Conservation (phyloP, 2,329 filamentous ascomycete genomes). For the Fusarium falciforme region DNA sequence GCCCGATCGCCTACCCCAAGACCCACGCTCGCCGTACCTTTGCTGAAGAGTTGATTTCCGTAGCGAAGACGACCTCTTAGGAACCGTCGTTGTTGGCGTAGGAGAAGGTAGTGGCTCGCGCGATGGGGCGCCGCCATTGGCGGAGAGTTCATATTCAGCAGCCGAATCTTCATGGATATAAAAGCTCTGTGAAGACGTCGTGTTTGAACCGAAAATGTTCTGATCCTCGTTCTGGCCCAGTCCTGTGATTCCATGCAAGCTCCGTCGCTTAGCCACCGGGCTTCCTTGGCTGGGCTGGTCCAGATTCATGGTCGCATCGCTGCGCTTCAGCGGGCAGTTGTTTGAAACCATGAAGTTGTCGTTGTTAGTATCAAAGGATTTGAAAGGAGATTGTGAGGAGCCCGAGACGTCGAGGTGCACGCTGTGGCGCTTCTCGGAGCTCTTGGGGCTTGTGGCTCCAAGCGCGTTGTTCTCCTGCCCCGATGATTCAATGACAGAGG, state of each 20-base stretch:
- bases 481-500: slow-evolving; percentile 51
- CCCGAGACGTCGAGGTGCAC: slow-evolving; percentile 68
- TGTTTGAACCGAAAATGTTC: slow-evolving; percentile 78
- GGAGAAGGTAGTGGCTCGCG: slow-evolving; percentile 58
- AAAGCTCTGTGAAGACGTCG: slow-evolving; percentile 57
- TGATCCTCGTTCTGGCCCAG: slow-evolving; percentile 69
- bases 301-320: slow-evolving; percentile 88
- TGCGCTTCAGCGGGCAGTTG: slow-evolving; percentile 90
- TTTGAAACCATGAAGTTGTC: slow-evolving; percentile 48
- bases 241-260: slow-evolving; percentile 79
- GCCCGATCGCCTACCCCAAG: slow-evolving; percentile 69
- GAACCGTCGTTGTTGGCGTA: slow-evolving; percentile 64
- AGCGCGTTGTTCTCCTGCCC: slow-evolving; percentile 58
- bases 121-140: slow-evolving; percentile 44
- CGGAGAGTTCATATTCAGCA: slow-evolving; percentile 66
- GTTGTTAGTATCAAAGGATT: slow-evolving; percentile 60
- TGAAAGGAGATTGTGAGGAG: slow-evolving; percentile 62
- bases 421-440: slow-evolving; percentile 64
- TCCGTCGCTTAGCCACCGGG: slow-evolving; percentile 90
- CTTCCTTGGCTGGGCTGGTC: slow-evolving; percentile 83
- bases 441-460: slow-evolving; percentile 50
- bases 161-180: slow-evolving; percentile 63
- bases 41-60: slow-evolving; percentile 91
- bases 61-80: slow-evolving; percentile 79
- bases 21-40: slow-evolving; percentile 76